A percentile compares a stretch with the other conserved stretches of the same genome.
phyloP scores from a whole-genome alignment of 2,329 filamentous ascomycete genomes.

The Zopfia rhizophila region DNA sequence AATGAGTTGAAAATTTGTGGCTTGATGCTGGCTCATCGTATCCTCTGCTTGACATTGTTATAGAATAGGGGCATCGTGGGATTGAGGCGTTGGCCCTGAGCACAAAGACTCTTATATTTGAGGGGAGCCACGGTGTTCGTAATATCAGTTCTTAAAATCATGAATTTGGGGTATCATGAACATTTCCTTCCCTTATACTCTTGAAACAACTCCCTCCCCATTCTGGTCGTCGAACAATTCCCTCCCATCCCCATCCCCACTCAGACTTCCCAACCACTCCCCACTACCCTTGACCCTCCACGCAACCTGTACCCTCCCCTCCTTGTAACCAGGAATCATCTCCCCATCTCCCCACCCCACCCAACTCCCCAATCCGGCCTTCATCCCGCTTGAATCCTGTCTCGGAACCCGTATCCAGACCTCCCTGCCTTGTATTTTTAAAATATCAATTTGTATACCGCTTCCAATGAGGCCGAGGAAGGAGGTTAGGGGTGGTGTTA shows the following conservation, averaged over 20 bases:
- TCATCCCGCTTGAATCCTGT: constrained; percentile 35
- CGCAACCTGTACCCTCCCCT: constrained; percentile 31
- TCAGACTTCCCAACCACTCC: constrained; percentile 20
- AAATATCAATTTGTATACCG: constrained; percentile 75
- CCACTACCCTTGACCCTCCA: constrained; percentile 40
- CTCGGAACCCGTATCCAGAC: constrained; percentile 39
- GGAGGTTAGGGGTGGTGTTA: constrained; percentile 70
- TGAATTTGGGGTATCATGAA: neutral
- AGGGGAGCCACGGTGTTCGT: too few species aligned
- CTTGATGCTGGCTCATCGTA: too few species aligned
- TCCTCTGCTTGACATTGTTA: too few species aligned
- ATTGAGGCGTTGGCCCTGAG: too few species aligned
- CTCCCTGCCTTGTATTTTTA: constrained; percentile 57
- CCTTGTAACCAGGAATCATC: constrained; percentile 27
- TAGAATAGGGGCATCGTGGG: too few species aligned
- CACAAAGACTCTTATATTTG: too few species aligned
- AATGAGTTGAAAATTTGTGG: too few species aligned
- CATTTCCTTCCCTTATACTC: too few species aligned
- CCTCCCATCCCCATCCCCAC: constrained; percentile 16
- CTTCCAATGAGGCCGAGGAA: constrained; percentile 77
- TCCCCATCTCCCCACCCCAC: constrained; percentile 34
- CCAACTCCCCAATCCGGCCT: constrained; percentile 39
- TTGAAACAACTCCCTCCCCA: neutral
- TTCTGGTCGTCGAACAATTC: too few species aligned
- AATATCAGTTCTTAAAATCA: too few species aligned